Base-by-base conservation (phyloP, 179 eudicot species). In the Sideroxylon spinosum region DNA sequence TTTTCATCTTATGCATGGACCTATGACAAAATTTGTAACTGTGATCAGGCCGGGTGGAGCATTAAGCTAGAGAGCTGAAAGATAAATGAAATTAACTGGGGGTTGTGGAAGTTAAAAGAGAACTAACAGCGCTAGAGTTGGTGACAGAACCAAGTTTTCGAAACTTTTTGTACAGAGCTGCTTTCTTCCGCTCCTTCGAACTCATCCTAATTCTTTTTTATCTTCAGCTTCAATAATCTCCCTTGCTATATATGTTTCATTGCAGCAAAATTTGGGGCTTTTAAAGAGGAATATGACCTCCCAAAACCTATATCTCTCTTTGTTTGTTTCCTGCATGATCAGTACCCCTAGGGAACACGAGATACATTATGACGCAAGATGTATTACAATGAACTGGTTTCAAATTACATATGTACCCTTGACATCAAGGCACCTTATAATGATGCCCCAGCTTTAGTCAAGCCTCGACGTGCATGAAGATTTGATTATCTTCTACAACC, bases 71-170 rank as follows among this genome's bases (percentile, higher is more conserved):
- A 52, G 56, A 52, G 19, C 49, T 20, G 16, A 49, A 73, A 74
- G 10, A 26, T 26, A 53, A 64, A 64, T 12, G 60, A 59, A 75
- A 32, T 59, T 44, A 56, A 17, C 16, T 19, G n/a, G 6, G 74
- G 53, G 25, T 57, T 57, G 29, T 20, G 6, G 9, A 63, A 44
- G 57, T 49, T 59, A 37, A 22, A 11, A 73, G 76, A 57, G 44
- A 48, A 23, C 82, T 78, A 86, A 92, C 97, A 68, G 97, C 85
- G 81, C 78, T 83, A 83, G 97, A 92, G 81, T 88, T 79, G 57
- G 95, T 86, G 81, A 84, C 81, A 61, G 95, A 88, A 28, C 97
- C 92, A 83, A 92, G 95, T 8, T 78, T 87, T 63, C 88, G 88
- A 67, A 91, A 81, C 80, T 89, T 87, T 81, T 91, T 84, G 81